Evolutionary conservation across 768 basidiomycete species (phyloP).

Genomic region (Tylopilus rubrobrunneus): DNA sequence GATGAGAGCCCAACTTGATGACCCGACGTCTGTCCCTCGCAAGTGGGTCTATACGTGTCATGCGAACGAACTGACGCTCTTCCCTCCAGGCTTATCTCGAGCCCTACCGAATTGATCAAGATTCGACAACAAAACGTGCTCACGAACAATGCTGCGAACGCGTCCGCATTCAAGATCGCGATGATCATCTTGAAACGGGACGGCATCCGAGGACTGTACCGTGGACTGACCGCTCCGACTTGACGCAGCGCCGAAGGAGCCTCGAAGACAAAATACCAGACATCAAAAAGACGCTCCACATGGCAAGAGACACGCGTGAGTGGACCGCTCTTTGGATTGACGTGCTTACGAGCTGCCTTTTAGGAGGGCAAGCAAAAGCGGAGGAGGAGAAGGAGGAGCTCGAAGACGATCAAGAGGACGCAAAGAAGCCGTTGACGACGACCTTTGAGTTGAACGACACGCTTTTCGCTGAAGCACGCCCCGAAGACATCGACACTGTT

Average conservation of each 20-base stretch:
- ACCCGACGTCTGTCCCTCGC: conserved; percentile 43
- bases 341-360: neutral
- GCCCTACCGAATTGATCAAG: conserved; percentile 86
- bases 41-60: conserved; percentile 41
- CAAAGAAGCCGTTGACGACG: conserved; percentile 60
- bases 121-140: conserved; percentile 71
- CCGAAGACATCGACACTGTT: conserved; percentile 85
- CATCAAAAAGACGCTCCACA: conserved; percentile 83
- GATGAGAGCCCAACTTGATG: conserved; percentile 45
- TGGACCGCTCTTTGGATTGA: neutral
- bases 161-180: conserved; percentile 52
- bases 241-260: conserved; percentile 70
- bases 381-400: conserved; percentile 38
- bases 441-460: conserved; percentile 97
- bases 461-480: conserved; percentile 84
- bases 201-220: conserved; percentile 68
- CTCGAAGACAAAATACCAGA: conserved; percentile 96
- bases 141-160: conserved; percentile 26
- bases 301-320: conserved; percentile 75
- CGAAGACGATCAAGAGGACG: conserved; percentile 45
- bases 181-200: conserved; percentile 48
- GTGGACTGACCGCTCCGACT: conserved; percentile 65
- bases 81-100: conserved; percentile 60
- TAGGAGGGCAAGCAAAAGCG: conserved; percentile 58
- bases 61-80: neutral